Evolutionary conservation across 805 yeast genomes (phyloP).

Genomic region (Zygosaccharomyces pseudorouxii): DNA sequence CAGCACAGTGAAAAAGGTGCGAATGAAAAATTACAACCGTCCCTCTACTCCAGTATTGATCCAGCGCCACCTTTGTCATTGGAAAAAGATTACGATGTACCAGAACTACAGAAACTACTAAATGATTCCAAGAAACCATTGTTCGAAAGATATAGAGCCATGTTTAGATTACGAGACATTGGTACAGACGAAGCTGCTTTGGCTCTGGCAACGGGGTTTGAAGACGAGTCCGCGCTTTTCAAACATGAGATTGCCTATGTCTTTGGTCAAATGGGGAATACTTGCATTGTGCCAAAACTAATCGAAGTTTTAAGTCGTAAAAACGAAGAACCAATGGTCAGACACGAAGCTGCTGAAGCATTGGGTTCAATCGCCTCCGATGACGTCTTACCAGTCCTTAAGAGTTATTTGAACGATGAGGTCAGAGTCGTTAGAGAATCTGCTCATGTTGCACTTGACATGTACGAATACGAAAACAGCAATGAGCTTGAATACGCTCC

Average conservation of each 20-base stretch:
- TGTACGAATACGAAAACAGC: constrained; percentile 94
- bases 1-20: constrained; percentile 52
- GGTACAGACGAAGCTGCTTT: constrained; percentile 90
- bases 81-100: constrained; percentile 53
- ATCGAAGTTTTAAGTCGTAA: constrained; percentile 73
- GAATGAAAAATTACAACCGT: constrained; percentile 65
- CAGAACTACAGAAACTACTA: constrained; percentile 59
- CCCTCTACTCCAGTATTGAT: constrained; percentile 82
- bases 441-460: constrained; percentile 94
- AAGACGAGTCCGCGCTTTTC: constrained; percentile 87
- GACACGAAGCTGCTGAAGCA: constrained; percentile 99
- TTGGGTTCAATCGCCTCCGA: constrained; percentile 95
- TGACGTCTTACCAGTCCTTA: constrained; percentile 85
- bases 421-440: constrained; percentile 93
- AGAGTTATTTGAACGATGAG: constrained; percentile 70
- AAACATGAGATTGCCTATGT: constrained; percentile 98
- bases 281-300: constrained; percentile 84
- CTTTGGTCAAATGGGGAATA: constrained; percentile 94
- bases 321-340: constrained; percentile 93
- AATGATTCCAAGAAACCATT: constrained; percentile 74
- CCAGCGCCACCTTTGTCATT: constrained; percentile 98
- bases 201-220: constrained; percentile 87
- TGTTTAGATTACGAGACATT: constrained; percentile 95
- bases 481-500: constrained; percentile 69
- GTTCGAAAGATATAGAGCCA: constrained; percentile 94